A percentile compares a stretch with the other conserved stretches of the same genome.
These are phyloP conservation scores for Xylaria sp. DNA, from an alignment of 2,329 filamentous ascomycete genomes.

Conservation along the genomic window DNA sequence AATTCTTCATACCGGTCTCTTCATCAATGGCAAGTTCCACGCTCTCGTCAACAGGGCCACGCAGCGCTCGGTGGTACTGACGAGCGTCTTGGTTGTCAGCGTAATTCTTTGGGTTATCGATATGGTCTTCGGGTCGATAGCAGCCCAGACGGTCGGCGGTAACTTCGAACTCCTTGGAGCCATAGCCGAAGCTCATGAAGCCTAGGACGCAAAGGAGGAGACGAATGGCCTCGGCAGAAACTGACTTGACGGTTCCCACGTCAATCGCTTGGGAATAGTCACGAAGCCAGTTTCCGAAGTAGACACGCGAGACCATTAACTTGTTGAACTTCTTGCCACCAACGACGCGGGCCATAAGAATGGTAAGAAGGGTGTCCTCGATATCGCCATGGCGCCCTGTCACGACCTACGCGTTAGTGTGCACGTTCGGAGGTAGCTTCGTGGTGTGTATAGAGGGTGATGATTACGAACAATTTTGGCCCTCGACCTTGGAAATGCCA, in stretches of 20 bases:
- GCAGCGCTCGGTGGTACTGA: constrained; percentile 81
- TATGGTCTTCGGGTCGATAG: constrained; percentile 85
- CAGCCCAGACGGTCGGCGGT: constrained; percentile 81
- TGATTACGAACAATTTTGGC: constrained; percentile 74
- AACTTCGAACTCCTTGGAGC: constrained; percentile 86
- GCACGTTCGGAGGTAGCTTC: not conserved
- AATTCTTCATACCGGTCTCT: constrained; percentile 85
- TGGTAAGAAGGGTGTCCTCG: constrained; percentile 84
- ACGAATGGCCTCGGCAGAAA: constrained; percentile 89
- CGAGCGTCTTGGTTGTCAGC: constrained; percentile 88
- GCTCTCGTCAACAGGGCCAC: constrained; percentile 81
- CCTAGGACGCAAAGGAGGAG: constrained; percentile 89
- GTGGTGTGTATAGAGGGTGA: too few species aligned
- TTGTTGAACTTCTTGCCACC: constrained; percentile 85
- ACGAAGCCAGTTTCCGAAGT: constrained; percentile 95
- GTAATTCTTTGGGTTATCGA: constrained; percentile 83
- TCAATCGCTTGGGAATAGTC: constrained; percentile 96
- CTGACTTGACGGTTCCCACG: constrained; percentile 89
- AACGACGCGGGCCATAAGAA: constrained; percentile 66
- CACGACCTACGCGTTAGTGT: constrained; percentile 33
- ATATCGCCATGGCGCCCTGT: constrained; percentile 88
- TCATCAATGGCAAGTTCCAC: constrained; percentile 83
- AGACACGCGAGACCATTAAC: constrained; percentile 86
- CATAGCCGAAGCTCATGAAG: constrained; percentile 88
- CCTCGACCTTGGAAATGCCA: constrained; percentile 81